Base-by-base conservation (phyloP, 352 stramenopile species). In the Phytophthora uliginosa region DNA sequence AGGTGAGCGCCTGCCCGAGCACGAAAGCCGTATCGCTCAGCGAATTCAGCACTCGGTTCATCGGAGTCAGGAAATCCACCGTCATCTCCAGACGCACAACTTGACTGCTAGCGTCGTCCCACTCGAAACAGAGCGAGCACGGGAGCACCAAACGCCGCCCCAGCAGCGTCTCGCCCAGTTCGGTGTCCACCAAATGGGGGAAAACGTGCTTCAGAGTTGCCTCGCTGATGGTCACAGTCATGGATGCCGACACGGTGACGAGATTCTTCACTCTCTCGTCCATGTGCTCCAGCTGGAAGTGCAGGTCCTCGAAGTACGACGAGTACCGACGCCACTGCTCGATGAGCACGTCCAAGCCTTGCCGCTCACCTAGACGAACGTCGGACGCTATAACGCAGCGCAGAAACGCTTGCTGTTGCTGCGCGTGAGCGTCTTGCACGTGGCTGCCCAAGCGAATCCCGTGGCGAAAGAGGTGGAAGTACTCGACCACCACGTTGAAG, bases 211-310 rank as follows among this genome's bases (percentile, higher is more conserved):
- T 57, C 7, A 77, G 17, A 5, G 64, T 63, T 1, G 53, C 26
- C 28, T 68, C 17, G 0, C 20, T 55, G 28, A 67, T 22, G 2
- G 31, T 65, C 6, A 67, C 28, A 3, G 9, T 71, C 34, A 74
- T 7, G 7, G 45, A 60, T 0, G 47, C 59, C 4, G 47, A 57
- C 12, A 55, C 59, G 1, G 55, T 31, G 6, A 70, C 31, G 18
- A 66, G 20, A 13, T 52, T 58, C 56, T 48, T 42, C 8, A 18
- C 7, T 13, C 18, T 38, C 48, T 65, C 15, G 9, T 55, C 24
- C 31, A 86, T 75, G 17, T 60, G 9, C 24, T 76, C 61, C 22
- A 77, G 59, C 28, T 81, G 65, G 38, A 79, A 74, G 20, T 73
- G 53, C 5, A 83, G 31, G 55, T 73, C 71, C 18, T 69, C 60